Evolutionary conservation across 108 stramenopile species (phyloP), one percentile per base, ranked within the genome.

Genomic region (Cyclotella cryptica): DNA sequence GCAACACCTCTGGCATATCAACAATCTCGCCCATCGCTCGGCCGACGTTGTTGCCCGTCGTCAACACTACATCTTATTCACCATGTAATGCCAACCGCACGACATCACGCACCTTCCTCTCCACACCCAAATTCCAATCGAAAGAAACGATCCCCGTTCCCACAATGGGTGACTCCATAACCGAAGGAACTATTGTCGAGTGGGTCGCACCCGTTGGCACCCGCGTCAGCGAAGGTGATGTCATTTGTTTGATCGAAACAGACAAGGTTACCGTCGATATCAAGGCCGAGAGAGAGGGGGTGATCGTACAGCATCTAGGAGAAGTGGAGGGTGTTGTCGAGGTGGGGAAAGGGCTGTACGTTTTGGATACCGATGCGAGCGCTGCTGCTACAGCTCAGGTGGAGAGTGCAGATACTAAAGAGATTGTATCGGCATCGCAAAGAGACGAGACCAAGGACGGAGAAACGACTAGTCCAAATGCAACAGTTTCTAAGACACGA

Each of bases 251-350:
- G 24, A 85, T 97, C 17, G 96, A 97, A 74, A 97, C 96, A 6
- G 96, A 97, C 45, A 97, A 97, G 79, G 96, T 97, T 24, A 95
- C 94, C 5, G 93, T 97, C 22, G 96, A 97, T 79, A 93, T 97
- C 81, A 95, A 95, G 84, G 90, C 96, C 14, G 84, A 91, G 44
- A 75, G 71, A 22, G 87, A 88, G 29, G 96, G 96, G 13, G 90
- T 97, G 3, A 40, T 97, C 41, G 83, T 88, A 8, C 61, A 90
- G 57, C 89, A 90, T 41, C 90, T 94, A 66, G 93, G 88, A 24
- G 84, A 80, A 18, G 78, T 93, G 26, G 93, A 94, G 52, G 96
- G 93, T 13, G 88, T 80, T 17, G 88, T 96, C 17, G 95, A 93
- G 83, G 95, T 96, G 13, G 95, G 95, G 40, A 72, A 85, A 24